Evolutionary conservation across 2,329 filamentous ascomycete genomes (phyloP).

Genomic region (Epichloe typhina): DNA sequence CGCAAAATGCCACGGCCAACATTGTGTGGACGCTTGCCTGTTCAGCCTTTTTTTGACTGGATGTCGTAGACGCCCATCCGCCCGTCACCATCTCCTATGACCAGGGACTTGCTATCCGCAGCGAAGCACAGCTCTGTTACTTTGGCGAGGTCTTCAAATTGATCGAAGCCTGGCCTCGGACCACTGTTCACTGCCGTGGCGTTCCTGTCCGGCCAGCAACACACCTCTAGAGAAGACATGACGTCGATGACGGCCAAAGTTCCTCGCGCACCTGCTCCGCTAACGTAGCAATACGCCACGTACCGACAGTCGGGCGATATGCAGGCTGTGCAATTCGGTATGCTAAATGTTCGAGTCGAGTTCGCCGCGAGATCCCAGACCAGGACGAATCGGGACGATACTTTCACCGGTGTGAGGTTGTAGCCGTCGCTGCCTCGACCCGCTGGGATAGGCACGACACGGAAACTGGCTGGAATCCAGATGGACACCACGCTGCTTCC

Average conservation of each 20-base stretch:
- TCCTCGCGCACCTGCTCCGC: conserved; percentile 20
- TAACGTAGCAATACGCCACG: conserved; percentile 26
- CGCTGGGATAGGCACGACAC: conserved; percentile 17
- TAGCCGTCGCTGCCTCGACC: conserved; percentile 15
- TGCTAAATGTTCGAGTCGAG: conserved; percentile 24
- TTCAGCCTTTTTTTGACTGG: conserved; percentile 9
- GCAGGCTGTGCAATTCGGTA: conserved; percentile 25
- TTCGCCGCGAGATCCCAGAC: conserved; percentile 27
- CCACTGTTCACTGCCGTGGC: conserved; percentile 13
- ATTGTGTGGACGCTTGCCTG: not conserved
- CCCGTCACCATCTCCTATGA: conserved; percentile 22
- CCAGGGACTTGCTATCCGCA: conserved; percentile 22
- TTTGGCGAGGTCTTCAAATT: conserved; percentile 20
- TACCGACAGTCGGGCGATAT: conserved; percentile 28
- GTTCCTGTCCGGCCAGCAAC: conserved; percentile 24
- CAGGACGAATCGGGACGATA: conserved; percentile 22
- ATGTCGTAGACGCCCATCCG: conserved; percentile 24
- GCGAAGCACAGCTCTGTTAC: conserved; percentile 27
- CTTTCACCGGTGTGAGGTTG: conserved; percentile 20
- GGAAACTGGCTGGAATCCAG: conserved; percentile 27
- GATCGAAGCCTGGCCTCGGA: conserved; percentile 14
- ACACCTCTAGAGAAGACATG: conserved; percentile 22
- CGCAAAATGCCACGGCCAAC: not conserved
- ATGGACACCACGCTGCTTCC: conserved; percentile 26
- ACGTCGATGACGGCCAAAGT: conserved; percentile 25